Base-by-base conservation (phyloP, 2,329 filamentous ascomycete species). In the Calonectria crousiana region DNA sequence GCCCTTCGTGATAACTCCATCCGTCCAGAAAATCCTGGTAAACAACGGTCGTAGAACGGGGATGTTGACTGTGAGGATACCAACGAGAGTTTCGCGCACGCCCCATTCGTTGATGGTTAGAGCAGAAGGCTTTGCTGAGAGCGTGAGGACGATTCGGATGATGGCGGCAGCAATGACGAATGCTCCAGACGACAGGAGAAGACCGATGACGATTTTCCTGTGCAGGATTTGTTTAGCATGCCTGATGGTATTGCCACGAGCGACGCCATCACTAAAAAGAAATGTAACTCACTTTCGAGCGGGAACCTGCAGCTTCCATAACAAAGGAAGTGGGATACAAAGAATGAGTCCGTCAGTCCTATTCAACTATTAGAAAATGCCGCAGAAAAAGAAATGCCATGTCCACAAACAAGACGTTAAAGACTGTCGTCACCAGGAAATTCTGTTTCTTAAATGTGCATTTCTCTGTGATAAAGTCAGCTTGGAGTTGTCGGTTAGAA, bases 21-120 rank as follows among this genome's bases (percentile, higher is more conserved):
- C 41, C 0, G 74, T 67, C 77, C 77, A 79, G 18, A 80, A 79
- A 0, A 66, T 32, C 0, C 49, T 67, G 0, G 69, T 51, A n/a
- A 79, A 79, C 0, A 78, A 34, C 0, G 74, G 74, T 30, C 77
- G 51, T 0, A 79, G 62, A 2, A 79, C 72, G 0, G 78, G 77
- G 0, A 80, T 74, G 67, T 84, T 85, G 71, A 86, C 83, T 18
- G 83, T 82, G 44, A 86, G 81, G 32, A 86, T 83, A 20, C 82
- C 84, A 44, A 86, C 84, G 56, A 86, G 84, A 70, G 79, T 82
- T 30, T 82, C 80, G 0, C 80, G 79, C 6, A 82, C 79, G 1
- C 79, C 79, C 80, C 78, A 82, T 51, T 67, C 53, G 73, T 80
- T 82, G 41, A 81, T 74, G 0, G 78, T 80, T 0, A 79, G 73